phyloP scores from a whole-genome alignment of 352 stramenopile species.

The Globisporangium nunn region DNA sequence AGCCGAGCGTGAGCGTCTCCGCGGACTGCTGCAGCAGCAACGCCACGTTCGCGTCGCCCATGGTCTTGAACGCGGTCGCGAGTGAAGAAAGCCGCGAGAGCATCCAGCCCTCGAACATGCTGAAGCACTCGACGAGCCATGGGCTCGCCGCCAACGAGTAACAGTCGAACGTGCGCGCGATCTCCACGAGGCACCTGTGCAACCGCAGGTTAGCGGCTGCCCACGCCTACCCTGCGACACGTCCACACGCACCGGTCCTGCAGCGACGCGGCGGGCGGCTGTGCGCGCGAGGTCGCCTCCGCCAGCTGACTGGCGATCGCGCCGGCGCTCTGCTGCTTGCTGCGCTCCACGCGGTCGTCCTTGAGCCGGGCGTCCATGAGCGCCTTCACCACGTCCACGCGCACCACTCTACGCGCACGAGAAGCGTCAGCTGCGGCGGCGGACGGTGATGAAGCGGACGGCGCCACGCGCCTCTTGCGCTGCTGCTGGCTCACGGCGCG shows the following conservation, averaged over 20 bases:
- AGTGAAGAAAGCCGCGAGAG: constrained; percentile 53
- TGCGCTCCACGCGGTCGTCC: constrained; percentile 68
- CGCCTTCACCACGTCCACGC: constrained; percentile 56
- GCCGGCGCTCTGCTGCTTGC: constrained; percentile 48
- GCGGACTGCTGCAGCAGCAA: constrained; percentile 52
- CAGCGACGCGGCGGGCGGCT: constrained; percentile 30
- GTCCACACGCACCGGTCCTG: constrained; percentile 38
- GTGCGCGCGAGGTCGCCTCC: constrained; percentile 28
- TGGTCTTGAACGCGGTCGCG: constrained; percentile 61
- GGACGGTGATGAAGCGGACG: neutral
- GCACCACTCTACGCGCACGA: constrained; percentile 44
- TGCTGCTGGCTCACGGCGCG: constrained; percentile 25
- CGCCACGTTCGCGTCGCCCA: constrained; percentile 56
- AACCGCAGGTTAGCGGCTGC: neutral
- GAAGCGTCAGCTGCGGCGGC: constrained; percentile 4
- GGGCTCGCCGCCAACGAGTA: constrained; percentile 46
- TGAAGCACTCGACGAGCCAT: constrained; percentile 56
- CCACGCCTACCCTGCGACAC: neutral
- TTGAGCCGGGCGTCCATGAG: constrained; percentile 68
- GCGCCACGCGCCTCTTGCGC: constrained; percentile 27
- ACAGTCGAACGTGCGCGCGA: constrained; percentile 67
- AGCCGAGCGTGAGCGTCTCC: constrained; percentile 59
- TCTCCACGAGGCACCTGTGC: constrained; percentile 59
- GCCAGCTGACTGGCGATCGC: constrained; percentile 52
- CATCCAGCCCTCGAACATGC: constrained; percentile 73